Conservation (phyloP, 192 early-diverging fungal genomes). For the Coemansia sp. region DNA sequence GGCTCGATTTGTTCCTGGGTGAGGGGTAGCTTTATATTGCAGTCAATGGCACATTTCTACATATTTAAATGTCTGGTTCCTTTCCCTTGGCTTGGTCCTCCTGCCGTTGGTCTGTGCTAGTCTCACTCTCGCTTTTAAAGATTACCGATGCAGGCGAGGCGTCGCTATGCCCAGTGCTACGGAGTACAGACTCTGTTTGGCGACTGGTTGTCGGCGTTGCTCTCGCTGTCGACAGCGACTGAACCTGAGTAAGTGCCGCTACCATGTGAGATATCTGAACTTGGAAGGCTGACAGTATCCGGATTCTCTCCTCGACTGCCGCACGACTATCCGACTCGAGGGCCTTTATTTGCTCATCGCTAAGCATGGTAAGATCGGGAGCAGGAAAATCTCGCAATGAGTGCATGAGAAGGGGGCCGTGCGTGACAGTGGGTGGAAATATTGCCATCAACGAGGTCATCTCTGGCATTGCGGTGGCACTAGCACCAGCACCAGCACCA, state of each 20-base stretch:
- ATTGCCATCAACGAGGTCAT: slow-evolving; percentile 22
- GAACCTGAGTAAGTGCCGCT: slow-evolving; percentile 40
- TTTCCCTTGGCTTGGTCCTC: slow-evolving; percentile 17
- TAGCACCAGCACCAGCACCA: not conserved
- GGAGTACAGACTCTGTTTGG: not conserved
- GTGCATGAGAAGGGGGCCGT: slow-evolving; percentile 17
- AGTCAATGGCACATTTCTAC: not conserved
- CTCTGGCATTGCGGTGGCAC: not conserved
- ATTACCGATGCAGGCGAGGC: not conserved
- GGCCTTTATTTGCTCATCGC: slow-evolving; percentile 59
- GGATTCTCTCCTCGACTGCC: slow-evolving; percentile 63
- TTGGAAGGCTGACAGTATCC: slow-evolving; percentile 62
- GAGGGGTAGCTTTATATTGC: not conserved
- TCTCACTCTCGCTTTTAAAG: not conserved
- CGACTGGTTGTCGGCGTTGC: not conserved
- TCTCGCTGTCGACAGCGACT: slow-evolving; percentile 14
- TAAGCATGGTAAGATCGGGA: slow-evolving; percentile 50
- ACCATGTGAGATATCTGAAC: slow-evolving; percentile 58
- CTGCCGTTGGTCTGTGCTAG: not conserved
- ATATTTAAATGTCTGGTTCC: slow-evolving; percentile 10
- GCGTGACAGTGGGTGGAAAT: slow-evolving; percentile 12
- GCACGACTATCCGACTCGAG: slow-evolving; percentile 59
- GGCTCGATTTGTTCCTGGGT: not conserved
- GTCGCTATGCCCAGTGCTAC: not conserved
- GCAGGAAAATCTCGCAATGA: slow-evolving; percentile 36